These are phyloP conservation scores for Backusella parvicylindrica DNA, from an alignment of 192 early-diverging fungal species.

Conservation along the genomic window DNA sequence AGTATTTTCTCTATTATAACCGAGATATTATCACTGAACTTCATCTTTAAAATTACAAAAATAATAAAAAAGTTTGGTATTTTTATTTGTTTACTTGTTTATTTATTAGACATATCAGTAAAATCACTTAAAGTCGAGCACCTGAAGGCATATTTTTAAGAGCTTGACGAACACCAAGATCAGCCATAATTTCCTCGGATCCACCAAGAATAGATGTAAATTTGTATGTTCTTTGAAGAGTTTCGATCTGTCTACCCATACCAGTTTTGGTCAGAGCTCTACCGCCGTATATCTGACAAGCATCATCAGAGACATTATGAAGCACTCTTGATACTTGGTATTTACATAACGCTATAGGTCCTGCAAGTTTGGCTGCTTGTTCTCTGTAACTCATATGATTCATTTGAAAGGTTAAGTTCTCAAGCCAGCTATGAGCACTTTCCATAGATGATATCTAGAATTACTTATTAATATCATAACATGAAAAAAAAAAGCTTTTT, in stretches of 20 bases:
- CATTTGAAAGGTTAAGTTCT: slow-evolving; percentile 68
- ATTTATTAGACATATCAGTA: background rate
- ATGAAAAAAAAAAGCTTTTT: background rate
- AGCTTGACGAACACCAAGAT: slow-evolving; percentile 38
- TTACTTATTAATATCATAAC: background rate
- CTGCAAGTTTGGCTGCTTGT: slow-evolving; percentile 56
- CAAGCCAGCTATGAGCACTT: slow-evolving; percentile 52
- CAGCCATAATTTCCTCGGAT: slow-evolving; percentile 52
- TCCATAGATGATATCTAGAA: slow-evolving; percentile 41
- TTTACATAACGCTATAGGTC: slow-evolving; percentile 61
- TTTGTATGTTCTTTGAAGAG: slow-evolving; percentile 62
- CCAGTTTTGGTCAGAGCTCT: slow-evolving; percentile 66
- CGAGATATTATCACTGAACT: too few species aligned
- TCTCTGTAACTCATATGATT: slow-evolving; percentile 60
- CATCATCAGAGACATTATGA: slow-evolving; percentile 56
- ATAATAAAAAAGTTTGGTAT: too few species aligned
- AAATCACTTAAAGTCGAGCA: slow-evolving; percentile 18
- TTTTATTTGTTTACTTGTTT: background rate
- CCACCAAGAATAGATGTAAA: slow-evolving; percentile 35
- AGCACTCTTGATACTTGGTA: slow-evolving; percentile 53
- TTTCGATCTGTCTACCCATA: slow-evolving; percentile 65
- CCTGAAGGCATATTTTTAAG: slow-evolving; percentile 26
- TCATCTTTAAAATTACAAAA: too few species aligned
- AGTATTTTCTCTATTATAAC: too few species aligned
- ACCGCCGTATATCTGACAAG: slow-evolving; percentile 72